Percentiles rank a stretch among this genome's conserved stretches.
Conservation (phyloP, 169 alveolate species). For the Plasmodium coatneyi region DNA sequence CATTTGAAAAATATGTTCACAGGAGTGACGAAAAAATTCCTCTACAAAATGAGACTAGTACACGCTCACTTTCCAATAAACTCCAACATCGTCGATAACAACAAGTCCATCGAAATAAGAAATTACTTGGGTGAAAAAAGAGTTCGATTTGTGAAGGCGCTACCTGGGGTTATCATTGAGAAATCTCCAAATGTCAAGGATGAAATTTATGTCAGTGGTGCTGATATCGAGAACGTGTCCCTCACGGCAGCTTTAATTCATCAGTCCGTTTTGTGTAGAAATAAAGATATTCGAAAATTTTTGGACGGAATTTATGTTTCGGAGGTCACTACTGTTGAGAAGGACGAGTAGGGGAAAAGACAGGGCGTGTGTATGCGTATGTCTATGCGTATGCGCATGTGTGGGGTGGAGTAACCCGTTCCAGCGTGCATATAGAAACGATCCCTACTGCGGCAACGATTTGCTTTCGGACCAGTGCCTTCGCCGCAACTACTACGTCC, state of each 20-base stretch:
- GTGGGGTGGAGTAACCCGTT: no score
- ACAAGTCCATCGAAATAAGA: slow-evolving; percentile 96
- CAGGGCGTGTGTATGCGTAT: background rate
- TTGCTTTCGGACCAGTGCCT: background rate
- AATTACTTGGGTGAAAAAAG: slow-evolving; percentile 99
- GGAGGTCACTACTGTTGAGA: slow-evolving; percentile 93
- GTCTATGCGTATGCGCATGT: no score
- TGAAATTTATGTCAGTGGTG: slow-evolving; percentile 97
- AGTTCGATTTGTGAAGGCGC: slow-evolving; percentile 93
- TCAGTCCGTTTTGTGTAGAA: slow-evolving; percentile 96
- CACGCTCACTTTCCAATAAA: slow-evolving; percentile 99
- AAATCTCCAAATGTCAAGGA: slow-evolving; percentile 95
- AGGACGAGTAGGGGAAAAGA: slow-evolving; percentile 81
- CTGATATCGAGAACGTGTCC: slow-evolving; percentile 97
- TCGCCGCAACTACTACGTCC: background rate
- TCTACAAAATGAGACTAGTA: slow-evolving; percentile 99
- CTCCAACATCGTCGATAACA: slow-evolving; percentile 94
- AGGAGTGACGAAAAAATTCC: slow-evolving; percentile 97
- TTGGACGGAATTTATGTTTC: slow-evolving; percentile 99
- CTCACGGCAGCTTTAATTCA: slow-evolving; percentile 98
- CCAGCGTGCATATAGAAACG: no score
- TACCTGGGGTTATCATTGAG: slow-evolving; percentile 95
- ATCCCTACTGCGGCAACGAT: background rate
- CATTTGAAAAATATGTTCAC: slow-evolving; percentile 97
- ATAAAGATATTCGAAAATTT: slow-evolving; percentile 99